phyloP scores from a whole-genome alignment of 352 stramenopile species.

The Saprolegnia parasitica region DNA sequence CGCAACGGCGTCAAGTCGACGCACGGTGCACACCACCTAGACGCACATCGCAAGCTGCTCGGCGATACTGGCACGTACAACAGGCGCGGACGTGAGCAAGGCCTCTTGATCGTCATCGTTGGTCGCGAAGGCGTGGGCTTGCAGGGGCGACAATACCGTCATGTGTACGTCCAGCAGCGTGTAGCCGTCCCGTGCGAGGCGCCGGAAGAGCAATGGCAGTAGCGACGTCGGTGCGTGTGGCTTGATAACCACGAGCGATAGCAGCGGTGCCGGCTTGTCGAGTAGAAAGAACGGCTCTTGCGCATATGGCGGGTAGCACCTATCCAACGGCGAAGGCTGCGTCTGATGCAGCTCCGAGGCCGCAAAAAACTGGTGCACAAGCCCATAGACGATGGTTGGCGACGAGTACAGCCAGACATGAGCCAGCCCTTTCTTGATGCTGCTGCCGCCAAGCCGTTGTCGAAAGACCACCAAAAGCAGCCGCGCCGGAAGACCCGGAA shows the following conservation, averaged over 20 bases:
- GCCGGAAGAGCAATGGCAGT: slow-evolving; percentile 12
- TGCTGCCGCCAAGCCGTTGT: slow-evolving; percentile 11
- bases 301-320: neutral
- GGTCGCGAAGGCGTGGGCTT: neutral
- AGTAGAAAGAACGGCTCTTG: slow-evolving; percentile 1
- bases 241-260: slow-evolving; percentile 13
- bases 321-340: neutral
- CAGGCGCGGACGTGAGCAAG: neutral
- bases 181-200: slow-evolving; percentile 8
- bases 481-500: neutral
- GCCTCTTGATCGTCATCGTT: neutral
- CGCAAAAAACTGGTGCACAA: slow-evolving; percentile 13
- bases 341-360: neutral
- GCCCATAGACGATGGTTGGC: neutral
- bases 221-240: neutral
- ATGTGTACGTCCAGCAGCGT: slow-evolving; percentile 9
- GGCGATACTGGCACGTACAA: neutral
- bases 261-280: neutral
- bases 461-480: slow-evolving; percentile 20
- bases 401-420: neutral
- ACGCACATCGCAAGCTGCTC: no score
- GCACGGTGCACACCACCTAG: slow-evolving; percentile 11
- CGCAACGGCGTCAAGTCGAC: slow-evolving; percentile 2
- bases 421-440: slow-evolving; percentile 6
- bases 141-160: slow-evolving; percentile 4